These are phyloP conservation scores for Rhizomucor miehei DNA, from an alignment of 371 early-diverging fungal genomes.

Conservation along the genomic window DNA sequence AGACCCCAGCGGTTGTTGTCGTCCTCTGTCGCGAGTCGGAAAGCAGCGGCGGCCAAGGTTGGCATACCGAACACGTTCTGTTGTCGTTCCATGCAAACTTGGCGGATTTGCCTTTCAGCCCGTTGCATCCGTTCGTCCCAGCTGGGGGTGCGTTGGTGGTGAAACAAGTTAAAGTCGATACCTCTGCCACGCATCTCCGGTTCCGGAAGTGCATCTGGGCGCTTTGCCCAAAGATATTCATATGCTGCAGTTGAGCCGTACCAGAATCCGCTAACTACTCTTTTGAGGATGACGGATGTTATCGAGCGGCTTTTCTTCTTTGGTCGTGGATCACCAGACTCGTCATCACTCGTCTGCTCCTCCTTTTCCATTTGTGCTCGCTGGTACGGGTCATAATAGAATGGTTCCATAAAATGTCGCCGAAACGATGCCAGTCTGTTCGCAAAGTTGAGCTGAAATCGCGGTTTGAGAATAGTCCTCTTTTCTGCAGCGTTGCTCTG, in stretches of 20 bases:
- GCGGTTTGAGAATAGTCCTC: too few relatives aligned
- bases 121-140: not conserved
- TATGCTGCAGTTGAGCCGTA: not conserved
- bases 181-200: not conserved
- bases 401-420: not conserved
- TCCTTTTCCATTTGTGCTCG: not conserved
- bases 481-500: too few relatives aligned
- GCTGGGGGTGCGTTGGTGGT: not conserved
- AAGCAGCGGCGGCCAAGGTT: not conserved
- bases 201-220: not conserved
- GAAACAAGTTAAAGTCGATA: not conserved
- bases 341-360: not conserved
- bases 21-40: not conserved
- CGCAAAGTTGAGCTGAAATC: too few relatives aligned
- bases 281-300: not conserved
- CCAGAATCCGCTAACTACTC: not conserved
- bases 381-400: not conserved
- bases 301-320: not conserved
- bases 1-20: conserved; percentile 2
- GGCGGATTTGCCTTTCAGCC: not conserved
- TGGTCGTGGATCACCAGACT: not conserved
- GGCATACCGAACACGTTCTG: not conserved
- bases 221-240: not conserved
- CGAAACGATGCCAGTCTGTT: not conserved
- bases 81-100: not conserved